A percentile compares a stretch with the other conserved stretches of the same genome.
phyloP scores from a whole-genome alignment of 495 filamentous ascomycete species.

The Trichocladium uniseriatum region DNA sequence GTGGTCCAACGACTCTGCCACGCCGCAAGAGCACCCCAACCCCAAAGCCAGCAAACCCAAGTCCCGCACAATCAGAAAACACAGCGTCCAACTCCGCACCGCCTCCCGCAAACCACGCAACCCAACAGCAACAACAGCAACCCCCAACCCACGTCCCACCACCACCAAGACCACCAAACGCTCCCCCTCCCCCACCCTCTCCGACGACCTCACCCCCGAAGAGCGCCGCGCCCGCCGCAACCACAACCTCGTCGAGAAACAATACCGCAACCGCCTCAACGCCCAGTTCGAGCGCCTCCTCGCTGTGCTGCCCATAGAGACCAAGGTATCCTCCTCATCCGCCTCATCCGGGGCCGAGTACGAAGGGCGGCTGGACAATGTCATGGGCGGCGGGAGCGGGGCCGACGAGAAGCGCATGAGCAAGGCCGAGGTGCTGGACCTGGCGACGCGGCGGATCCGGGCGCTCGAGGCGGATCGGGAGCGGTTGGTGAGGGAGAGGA shows the following conservation, averaged over 20 bases:
- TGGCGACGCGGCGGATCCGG: constrained; percentile 19
- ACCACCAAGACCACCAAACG: not conserved
- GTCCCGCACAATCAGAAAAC: not conserved
- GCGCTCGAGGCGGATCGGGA: constrained; percentile 12
- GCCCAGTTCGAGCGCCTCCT: constrained; percentile 22
- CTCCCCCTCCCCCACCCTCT: not conserved
- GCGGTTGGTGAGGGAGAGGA: constrained; percentile 9
- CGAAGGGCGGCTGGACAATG: too few species aligned
- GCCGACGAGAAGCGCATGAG: constrained; percentile 18
- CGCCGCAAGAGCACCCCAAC: too few species aligned
- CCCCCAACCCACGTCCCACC: not conserved
- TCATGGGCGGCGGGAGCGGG: not conserved
- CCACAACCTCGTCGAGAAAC: constrained; percentile 27
- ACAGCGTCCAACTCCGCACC: constrained; percentile 16
- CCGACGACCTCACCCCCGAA: constrained; percentile 15
- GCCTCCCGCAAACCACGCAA: constrained; percentile 18
- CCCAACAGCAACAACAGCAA: not conserved
- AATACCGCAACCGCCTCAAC: constrained; percentile 25
- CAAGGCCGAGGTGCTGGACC: constrained; percentile 26
- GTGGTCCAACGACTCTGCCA: constrained; percentile 1
- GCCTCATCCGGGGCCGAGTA: not conserved
- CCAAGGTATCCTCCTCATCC: too few species aligned
- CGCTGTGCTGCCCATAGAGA: constrained; percentile 16
- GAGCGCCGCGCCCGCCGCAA: constrained; percentile 20
- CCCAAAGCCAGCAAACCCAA: not conserved